phyloP scores from a whole-genome alignment of 2,329 filamentous ascomycete genomes.

The Colletotrichum kahawae region DNA sequence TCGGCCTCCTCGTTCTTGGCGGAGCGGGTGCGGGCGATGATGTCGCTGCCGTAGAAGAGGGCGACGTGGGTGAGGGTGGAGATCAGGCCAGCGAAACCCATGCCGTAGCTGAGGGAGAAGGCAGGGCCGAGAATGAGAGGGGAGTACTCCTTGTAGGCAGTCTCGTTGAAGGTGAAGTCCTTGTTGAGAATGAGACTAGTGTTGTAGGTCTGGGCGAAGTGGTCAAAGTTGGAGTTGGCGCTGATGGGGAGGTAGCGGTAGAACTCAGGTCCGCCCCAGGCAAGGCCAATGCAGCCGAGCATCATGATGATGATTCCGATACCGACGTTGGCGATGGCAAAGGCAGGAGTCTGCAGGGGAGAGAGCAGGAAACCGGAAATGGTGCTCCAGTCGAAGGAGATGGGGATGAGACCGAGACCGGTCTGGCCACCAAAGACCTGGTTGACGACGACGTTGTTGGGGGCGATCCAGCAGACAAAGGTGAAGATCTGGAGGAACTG shows the following conservation, averaged over 20 bases:
- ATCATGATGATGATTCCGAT: constrained; percentile 60
- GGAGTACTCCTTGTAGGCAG: constrained; percentile 64
- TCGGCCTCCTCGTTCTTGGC: constrained; percentile 49
- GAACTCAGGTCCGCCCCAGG: constrained; percentile 53
- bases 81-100: constrained; percentile 61
- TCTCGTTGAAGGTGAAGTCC: constrained; percentile 61
- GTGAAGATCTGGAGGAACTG: constrained; percentile 50
- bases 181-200: constrained; percentile 61
- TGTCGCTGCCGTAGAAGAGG: constrained; percentile 57
- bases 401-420: constrained; percentile 63
- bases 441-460: constrained; percentile 63
- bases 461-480: constrained; percentile 67
- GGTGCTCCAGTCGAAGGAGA: constrained; percentile 61
- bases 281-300: constrained; percentile 50
- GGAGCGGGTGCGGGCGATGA: constrained; percentile 38
- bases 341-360: constrained; percentile 56
- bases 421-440: constrained; percentile 66
- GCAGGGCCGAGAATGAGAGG: constrained; percentile 59
- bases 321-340: constrained; percentile 62
- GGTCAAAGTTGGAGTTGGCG: constrained; percentile 63
- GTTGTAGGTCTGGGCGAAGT: constrained; percentile 64
- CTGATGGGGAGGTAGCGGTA: constrained; percentile 52
- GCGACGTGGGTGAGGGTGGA: constrained; percentile 56
- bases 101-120: constrained; percentile 59
- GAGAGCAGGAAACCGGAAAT: constrained; percentile 55